These are phyloP conservation scores for Cardiosporidium cionae DNA, from an alignment of 169 alveolate species.

Conservation along the genomic window DNA sequence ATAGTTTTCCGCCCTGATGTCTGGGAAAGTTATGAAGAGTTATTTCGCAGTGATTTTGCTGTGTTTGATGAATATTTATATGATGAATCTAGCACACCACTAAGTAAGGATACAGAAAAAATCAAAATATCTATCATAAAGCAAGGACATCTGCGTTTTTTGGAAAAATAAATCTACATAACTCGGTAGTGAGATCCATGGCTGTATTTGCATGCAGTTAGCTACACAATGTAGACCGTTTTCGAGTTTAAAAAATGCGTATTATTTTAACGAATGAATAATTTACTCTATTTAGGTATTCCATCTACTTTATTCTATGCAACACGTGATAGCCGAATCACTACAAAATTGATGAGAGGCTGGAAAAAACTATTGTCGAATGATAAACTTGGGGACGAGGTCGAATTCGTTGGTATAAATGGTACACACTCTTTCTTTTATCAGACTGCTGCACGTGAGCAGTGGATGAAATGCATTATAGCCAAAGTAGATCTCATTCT, in stretches of 20 bases:
- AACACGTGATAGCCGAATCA: neutral
- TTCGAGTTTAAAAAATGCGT: neutral
- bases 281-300: neutral
- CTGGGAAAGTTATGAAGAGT: constrained; percentile 19
- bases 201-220: too few relatives aligned
- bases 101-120: constrained; percentile 2
- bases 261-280: neutral
- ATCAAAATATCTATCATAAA: neutral
- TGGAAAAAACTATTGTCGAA: neutral
- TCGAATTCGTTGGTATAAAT: neutral
- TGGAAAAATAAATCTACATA: neutral
- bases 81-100: neutral
- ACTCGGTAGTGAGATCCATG: too few relatives aligned
- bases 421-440: neutral
- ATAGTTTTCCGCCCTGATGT: constrained; percentile 17
- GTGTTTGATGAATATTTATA: constrained; percentile 11
- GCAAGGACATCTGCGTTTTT: neutral
- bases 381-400: neutral
- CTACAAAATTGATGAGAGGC: neutral
- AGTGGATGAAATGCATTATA: neutral
- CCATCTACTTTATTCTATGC: neutral
- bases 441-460: neutral
- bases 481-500: too few relatives aligned
- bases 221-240: neutral
- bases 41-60: constrained; percentile 16